Evolutionary conservation across 257 asterid species (phyloP).

Genomic region (Solanum appendiculatum): DNA sequence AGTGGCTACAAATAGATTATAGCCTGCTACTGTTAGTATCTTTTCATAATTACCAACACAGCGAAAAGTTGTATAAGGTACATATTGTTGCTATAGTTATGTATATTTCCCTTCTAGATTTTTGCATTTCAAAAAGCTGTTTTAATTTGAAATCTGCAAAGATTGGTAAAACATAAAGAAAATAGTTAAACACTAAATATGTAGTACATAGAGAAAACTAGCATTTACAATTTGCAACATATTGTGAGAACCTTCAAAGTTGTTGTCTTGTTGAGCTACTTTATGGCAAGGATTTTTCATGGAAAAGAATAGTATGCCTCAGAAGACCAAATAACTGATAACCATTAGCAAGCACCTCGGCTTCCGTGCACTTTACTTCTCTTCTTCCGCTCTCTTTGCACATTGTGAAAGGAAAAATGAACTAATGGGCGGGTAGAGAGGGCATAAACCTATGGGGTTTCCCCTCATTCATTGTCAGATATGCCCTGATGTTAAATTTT

Average conservation of each 20-base stretch:
- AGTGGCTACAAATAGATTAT: not conserved
- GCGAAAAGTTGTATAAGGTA: not conserved
- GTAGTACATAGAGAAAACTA: not conserved
- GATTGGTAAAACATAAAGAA: not conserved
- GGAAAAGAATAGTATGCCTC: not conserved
- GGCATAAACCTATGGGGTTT: not conserved
- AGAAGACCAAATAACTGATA: not conserved
- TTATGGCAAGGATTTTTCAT: not conserved
- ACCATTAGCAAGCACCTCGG: not conserved
- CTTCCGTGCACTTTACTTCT: not conserved
- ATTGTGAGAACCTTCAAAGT: not conserved
- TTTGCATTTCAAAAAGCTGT: not conserved
- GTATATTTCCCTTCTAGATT: not conserved
- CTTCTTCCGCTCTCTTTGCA: not conserved
- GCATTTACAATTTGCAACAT: not conserved
- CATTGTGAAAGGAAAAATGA: not conserved
- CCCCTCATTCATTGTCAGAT: not conserved
- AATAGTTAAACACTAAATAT: not conserved
- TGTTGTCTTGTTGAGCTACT: not conserved
- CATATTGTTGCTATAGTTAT: not conserved
- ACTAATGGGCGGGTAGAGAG: not conserved
- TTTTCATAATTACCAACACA: not conserved
- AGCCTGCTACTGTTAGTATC: not conserved
- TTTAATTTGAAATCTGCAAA: not conserved
- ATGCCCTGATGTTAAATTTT: not conserved